Evolutionary conservation across 139 green algal genomes (phyloP), one percentile per base, ranked within the genome.

Genomic region (Chlamydomonas urium): DNA sequence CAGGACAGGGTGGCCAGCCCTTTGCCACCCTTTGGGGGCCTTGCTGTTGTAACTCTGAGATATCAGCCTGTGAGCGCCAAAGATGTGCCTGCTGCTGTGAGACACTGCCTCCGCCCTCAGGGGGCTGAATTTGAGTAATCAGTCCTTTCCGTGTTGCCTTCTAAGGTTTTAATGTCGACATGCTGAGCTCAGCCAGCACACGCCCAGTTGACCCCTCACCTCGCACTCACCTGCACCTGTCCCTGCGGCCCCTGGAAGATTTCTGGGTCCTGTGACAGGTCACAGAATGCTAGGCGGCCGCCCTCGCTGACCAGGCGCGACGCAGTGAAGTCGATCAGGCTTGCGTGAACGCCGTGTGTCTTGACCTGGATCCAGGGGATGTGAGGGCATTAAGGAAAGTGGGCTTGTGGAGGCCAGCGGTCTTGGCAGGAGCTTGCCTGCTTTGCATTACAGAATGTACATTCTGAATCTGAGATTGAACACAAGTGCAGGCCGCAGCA

Each of bases 191-290:
- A n/a, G n/a, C n/a, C n/a, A n/a, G n/a, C n/a, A n/a, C n/a, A n/a
- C n/a, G n/a, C n/a, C n/a, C n/a, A n/a, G n/a, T n/a, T n/a, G n/a
- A 56, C 26, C 24, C 26, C 53, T 63, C 53, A 34, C 53, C 53
- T 21, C 29, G 21, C 21, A 21, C 72, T 33, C 33, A 88, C 86
- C 88, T 97, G 92, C n/a, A 83, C 72, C 57, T 96, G 80, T 26
- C 85, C 88, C 69, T 86, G 80, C 2, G 92, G 85, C 2, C 93
- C 94, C 50, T 91, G 68, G 79, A 98, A 99, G 10, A 99, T 72
- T 69, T 90, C 89, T 0, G 90, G 88, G 74, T 98, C 94, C 4
- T 60, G 63, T 0, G 75, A 74, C 28, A 95, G 77, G 78, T 95
- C 81, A 50, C 75, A 88, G 74, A 88, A 94, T 3, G 85, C 85